These are phyloP conservation scores for Bolboschoenoplectus hybrid DNA, from an alignment of 202 grass and related monocot species.

Conservation along the genomic window DNA sequence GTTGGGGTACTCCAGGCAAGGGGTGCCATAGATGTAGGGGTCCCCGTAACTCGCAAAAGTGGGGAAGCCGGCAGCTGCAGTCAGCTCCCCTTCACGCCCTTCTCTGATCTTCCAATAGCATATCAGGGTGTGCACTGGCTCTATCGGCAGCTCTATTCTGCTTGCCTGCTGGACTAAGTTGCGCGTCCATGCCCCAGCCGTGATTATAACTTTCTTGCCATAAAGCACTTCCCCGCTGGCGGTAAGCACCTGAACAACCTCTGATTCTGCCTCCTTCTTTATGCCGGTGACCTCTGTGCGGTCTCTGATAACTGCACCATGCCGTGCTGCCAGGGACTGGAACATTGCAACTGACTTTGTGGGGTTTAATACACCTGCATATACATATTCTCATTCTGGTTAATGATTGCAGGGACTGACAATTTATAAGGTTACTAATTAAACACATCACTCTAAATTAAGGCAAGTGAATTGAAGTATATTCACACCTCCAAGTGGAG, in stretches of 20 bases:
- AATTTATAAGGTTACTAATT: not conserved
- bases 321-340: slow-evolving; percentile 57
- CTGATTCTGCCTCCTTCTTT: slow-evolving; percentile 38
- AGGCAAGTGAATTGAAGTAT: not conserved
- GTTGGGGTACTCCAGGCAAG: slow-evolving; percentile 70
- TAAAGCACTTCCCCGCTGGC: slow-evolving; percentile 48
- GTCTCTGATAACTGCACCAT: slow-evolving; percentile 64
- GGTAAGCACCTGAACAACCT: slow-evolving; percentile 25
- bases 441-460: not conserved
- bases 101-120: slow-evolving; percentile 75
- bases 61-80: slow-evolving; percentile 59
- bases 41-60: slow-evolving; percentile 79
- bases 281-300: slow-evolving; percentile 51
- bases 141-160: slow-evolving; percentile 52
- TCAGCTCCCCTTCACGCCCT: slow-evolving; percentile 49
- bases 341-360: slow-evolving; percentile 94
- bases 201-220: slow-evolving; percentile 59
- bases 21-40: slow-evolving; percentile 73
- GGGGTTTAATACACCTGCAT: slow-evolving; percentile 59
- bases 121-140: slow-evolving; percentile 59
- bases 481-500: slow-evolving; percentile 50
- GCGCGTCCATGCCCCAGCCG: slow-evolving; percentile 58
- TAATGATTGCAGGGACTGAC: not conserved
- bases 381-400: not conserved
- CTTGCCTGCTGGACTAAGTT: slow-evolving; percentile 50